Percentiles rank a stretch among this genome's conserved stretches.
phyloP scores from a whole-genome alignment of 2,329 filamentous ascomycete species.

The Colletotrichum tanaceti region DNA sequence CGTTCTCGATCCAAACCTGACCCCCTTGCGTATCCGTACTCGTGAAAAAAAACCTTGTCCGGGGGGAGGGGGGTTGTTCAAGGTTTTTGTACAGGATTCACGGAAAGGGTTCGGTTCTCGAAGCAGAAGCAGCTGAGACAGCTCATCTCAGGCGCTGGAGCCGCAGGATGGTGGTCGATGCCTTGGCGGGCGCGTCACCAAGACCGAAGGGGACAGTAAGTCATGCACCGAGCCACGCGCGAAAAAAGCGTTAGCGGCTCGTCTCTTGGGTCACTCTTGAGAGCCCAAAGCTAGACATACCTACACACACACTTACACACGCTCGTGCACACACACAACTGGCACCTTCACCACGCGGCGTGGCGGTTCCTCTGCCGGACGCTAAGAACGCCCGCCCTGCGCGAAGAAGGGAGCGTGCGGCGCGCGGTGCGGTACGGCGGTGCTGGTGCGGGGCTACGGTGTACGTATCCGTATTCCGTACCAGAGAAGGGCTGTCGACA shows the following conservation, averaged over 20 bases:
- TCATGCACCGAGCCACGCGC: not conserved
- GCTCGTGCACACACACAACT: not conserved
- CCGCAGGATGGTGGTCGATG: not conserved
- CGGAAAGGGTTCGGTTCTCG: conserved; percentile 3
- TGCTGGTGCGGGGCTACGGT: not conserved
- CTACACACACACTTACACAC: not conserved
- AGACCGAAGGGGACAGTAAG: conserved; percentile 7
- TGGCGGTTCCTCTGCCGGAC: conserved; percentile 12
- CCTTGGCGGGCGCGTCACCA: conserved; percentile 1
- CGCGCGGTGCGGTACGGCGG: not conserved
- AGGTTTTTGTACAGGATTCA: too few relatives aligned
- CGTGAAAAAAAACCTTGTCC: not conserved
- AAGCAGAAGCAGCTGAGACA: not conserved
- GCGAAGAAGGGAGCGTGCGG: conserved; percentile 14
- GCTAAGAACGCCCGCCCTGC: not conserved
- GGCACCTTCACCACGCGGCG: conserved; percentile 16
- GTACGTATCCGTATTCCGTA: not conserved
- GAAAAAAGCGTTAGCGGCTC: conserved; percentile 8
- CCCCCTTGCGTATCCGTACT: too few relatives aligned
- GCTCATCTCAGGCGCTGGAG: not conserved
- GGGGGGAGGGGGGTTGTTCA: too few relatives aligned
- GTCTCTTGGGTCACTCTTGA: not conserved
- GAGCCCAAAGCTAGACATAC: not conserved
- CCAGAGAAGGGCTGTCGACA: not conserved
- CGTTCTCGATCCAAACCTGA: too few relatives aligned